Evolutionary conservation across 2,329 filamentous ascomycete species (phyloP).

Genomic region (Penicillium sp.): DNA sequence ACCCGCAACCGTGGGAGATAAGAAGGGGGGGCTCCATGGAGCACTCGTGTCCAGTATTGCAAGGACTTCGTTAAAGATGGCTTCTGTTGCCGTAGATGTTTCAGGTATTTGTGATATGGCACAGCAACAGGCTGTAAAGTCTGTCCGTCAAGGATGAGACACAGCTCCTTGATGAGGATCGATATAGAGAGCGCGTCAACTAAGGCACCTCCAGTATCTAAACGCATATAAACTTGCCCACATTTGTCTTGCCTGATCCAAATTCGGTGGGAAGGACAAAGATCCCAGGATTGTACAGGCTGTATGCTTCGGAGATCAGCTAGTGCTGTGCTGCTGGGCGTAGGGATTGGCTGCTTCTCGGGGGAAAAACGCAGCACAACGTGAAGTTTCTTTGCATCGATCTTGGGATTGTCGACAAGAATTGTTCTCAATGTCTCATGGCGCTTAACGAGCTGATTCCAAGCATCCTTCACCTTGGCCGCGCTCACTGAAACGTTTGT

Average conservation of each 20-base stretch:
- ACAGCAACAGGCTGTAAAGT: background rate
- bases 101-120: slow-evolving; percentile 1
- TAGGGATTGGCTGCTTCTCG: background rate
- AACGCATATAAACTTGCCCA: background rate
- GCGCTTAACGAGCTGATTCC: background rate
- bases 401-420: background rate
- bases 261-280: slow-evolving; percentile 2
- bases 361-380: background rate
- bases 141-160: background rate
- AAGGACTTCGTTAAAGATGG: background rate
- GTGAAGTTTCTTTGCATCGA: background rate
- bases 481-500: background rate
- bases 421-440: slow-evolving; percentile 2
- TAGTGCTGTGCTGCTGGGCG: background rate
- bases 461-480: background rate
- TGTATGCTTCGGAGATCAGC: background rate
- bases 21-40: background rate
- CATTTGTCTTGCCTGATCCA: background rate
- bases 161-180: slow-evolving; percentile 1
- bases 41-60: slow-evolving; percentile 3
- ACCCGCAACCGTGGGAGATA: background rate
- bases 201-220: slow-evolving; percentile 2
- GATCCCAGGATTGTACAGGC: slow-evolving; percentile 1
- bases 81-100: background rate
- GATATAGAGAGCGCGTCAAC: slow-evolving; percentile 5